Base-by-base conservation (phyloP, 768 basidiomycete genomes). In the Favolaschia claudopus region DNA sequence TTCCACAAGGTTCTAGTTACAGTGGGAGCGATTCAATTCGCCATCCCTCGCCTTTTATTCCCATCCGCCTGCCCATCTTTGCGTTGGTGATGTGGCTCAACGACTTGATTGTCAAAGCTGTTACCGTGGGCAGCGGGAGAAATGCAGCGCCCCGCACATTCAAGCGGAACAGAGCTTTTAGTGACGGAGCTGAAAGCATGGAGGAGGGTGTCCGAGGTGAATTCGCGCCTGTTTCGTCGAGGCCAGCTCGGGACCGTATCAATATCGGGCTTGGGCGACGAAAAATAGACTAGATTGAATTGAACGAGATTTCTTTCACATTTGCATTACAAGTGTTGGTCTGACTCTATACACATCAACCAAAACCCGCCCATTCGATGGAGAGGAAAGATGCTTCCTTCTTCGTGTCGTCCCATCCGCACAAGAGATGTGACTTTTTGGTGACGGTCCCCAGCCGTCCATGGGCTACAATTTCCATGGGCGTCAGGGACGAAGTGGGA, bases 361-460 rank as follows among this genome's bases (percentile, higher is more conserved):
- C 94, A 67, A 95, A 96, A 12, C 92, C 91, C 31, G 93, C 91
- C 94, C 94, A 96, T 75, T 95, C 93, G 57, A 96, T 83, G 44
- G 90, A 91, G 53, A 90, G 81, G 75, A 92, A 93, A 0, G 87
- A 84, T 2, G 86, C 92, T 60, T 81, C 74, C 37, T 83, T 79
- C 67, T 78, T 85, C 46, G 79, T 81, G 32, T 92, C 89, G 67
- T 96, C 88, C 90, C 92, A 97, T 29, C 89, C 86, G 67, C 95
- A 97, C 4, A 99, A 76, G 28, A 99, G 76, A 72, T 98, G 96
- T 0, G 94, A 87, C 75, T 99, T 99, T 74, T 98, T 99, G 9
- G 97, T 98, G 12, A 92, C 97, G 4, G 97, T 99, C 1, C 96
- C 97, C 31, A 99, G 76, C 31, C 97, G 83, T 17, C 97, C 97